Conservation (phyloP, 495 filamentous ascomycete species). For the Hamigera avellanea region DNA sequence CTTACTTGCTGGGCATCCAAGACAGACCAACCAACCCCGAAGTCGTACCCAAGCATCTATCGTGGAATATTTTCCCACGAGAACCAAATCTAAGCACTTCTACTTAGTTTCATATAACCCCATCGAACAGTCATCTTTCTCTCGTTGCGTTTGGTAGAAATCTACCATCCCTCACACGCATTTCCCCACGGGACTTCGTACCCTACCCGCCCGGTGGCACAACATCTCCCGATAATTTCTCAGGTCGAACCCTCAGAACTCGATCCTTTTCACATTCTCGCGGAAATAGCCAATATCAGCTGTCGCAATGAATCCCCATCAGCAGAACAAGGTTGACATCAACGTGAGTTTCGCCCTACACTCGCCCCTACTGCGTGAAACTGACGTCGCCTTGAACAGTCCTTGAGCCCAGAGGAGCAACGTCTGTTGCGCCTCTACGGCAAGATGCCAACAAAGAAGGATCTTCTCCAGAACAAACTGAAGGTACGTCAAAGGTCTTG, state of each 20-base stretch:
- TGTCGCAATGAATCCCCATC: conserved; percentile 78
- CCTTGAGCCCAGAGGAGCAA: conserved; percentile 83
- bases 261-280: conserved; percentile 6
- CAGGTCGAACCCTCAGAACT: not conserved
- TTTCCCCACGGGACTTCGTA: no score
- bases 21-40: not conserved
- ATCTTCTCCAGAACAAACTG: conserved; percentile 95
- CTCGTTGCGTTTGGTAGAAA: no score
- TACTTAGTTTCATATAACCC: no score
- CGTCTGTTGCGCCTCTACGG: conserved; percentile 92
- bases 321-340: conserved; percentile 94
- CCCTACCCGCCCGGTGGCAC: no score
- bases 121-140: no score
- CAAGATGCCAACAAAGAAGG: conserved; percentile 90
- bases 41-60: no score
- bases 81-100: no score
- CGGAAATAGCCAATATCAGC: conserved; percentile 2
- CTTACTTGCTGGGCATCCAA: not conserved
- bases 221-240: no score
- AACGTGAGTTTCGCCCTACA: conserved; percentile 48
- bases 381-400: conserved; percentile 37
- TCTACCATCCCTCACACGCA: no score
- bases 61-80: no score
- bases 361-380: conserved; percentile 5
- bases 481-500: conserved; percentile 36